phyloP scores from a whole-genome alignment of 345 rosid genomes.

The Aquilaria sinensis region DNA sequence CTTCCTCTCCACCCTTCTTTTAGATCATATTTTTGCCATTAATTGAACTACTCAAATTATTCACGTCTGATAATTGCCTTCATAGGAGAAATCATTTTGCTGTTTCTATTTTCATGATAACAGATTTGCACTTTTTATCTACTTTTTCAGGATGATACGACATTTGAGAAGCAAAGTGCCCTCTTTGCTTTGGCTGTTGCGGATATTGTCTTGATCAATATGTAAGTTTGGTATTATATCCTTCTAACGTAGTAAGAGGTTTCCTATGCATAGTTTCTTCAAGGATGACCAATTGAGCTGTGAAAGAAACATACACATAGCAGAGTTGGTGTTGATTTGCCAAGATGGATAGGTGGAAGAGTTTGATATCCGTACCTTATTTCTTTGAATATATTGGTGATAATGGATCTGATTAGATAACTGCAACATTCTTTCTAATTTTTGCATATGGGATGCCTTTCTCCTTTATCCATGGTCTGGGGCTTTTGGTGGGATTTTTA shows the following conservation, averaged over 20 bases:
- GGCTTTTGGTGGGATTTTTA: no score
- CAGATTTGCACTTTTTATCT: neutral
- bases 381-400: neutral
- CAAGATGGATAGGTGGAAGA: no score
- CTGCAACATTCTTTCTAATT: no score
- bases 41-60: no score
- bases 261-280: neutral
- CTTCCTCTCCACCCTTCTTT: no score
- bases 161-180: slow-evolving; percentile 79
- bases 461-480: no score
- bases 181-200: slow-evolving; percentile 67
- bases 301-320: neutral
- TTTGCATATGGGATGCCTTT: no score
- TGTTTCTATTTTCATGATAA: no score
- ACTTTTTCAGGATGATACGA: slow-evolving; percentile 64
- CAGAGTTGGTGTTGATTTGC: no score
- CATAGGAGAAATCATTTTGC: no score
- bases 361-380: neutral
- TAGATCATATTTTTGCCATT: no score
- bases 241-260: neutral
- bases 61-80: no score
- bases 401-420: neutral
- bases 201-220: slow-evolving; percentile 67
- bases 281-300: slow-evolving; percentile 2
- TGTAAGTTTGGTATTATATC: slow-evolving; percentile 32